A percentile compares a stretch with the other conserved stretches of the same genome.
Evolutionary conservation across 1,139 yeast species (phyloP).

Genomic region (Taphrina communis): DNA sequence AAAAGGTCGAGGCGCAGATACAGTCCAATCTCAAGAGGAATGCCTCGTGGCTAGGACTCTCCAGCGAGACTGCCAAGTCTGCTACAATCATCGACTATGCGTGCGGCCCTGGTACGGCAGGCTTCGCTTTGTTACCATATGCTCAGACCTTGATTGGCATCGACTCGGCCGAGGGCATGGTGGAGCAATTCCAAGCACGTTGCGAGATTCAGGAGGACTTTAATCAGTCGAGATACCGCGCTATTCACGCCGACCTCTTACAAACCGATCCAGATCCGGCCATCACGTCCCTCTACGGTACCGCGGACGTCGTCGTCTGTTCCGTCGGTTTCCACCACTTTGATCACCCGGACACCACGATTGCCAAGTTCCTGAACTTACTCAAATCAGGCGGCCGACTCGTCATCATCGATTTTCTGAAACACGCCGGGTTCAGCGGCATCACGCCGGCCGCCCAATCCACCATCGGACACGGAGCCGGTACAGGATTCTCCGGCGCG

Average conservation of each 20-base stretch:
- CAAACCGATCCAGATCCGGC: background rate
- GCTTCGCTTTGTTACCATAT: constrained; percentile 2
- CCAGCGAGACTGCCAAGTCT: too few species aligned
- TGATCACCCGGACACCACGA: constrained; percentile 21
- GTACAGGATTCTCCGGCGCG: constrained; percentile 5
- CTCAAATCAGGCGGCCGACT: constrained; percentile 26
- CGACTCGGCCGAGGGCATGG: constrained; percentile 24
- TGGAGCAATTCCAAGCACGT: constrained; percentile 9
- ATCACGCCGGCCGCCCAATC: background rate
- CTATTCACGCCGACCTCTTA: constrained; percentile 19
- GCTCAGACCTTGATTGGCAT: constrained; percentile 20
- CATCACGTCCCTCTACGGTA: background rate
- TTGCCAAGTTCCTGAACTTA: background rate
- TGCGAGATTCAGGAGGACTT: background rate
- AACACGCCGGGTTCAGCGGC: constrained; percentile 15
- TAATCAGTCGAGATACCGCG: background rate
- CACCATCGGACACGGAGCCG: constrained; percentile 31
- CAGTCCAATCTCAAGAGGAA: background rate
- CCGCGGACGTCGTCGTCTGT: constrained; percentile 17
- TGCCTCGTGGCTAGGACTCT: constrained; percentile 21
- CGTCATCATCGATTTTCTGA: constrained; percentile 34
- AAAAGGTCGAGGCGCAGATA: constrained; percentile 4
- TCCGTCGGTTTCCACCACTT: constrained; percentile 33
- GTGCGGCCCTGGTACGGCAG: constrained; percentile 33
- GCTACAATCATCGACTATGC: constrained; percentile 26